Evolutionary conservation across 106 monocot genomes (phyloP).

Genomic region (Alisma plantagoaquatica): DNA sequence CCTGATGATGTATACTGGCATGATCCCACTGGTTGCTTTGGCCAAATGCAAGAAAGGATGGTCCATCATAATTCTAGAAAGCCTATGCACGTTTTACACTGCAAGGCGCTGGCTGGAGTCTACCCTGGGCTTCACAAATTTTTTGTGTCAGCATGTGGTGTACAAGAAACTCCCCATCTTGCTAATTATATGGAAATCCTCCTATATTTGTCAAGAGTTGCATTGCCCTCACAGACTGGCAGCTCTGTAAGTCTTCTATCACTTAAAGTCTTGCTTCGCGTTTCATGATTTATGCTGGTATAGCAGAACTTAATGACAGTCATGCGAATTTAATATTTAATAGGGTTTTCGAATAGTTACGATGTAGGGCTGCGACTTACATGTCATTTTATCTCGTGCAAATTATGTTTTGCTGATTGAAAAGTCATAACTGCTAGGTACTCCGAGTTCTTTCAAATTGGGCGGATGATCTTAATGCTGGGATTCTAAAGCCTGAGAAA

Average conservation of each 20-base stretch:
- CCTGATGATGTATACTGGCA: conserved; percentile 72
- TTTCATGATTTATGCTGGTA: too few species aligned
- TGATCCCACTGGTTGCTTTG: conserved; percentile 86
- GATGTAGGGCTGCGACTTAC: too few species aligned
- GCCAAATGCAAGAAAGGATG: conserved; percentile 33
- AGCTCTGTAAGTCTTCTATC: conserved; percentile 61
- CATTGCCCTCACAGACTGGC: conserved; percentile 57
- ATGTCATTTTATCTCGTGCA: too few species aligned
- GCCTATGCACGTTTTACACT: conserved; percentile 12
- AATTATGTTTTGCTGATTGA: too few species aligned
- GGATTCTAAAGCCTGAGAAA: conserved; percentile 33
- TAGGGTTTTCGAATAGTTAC: too few species aligned
- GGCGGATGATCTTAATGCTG: conserved; percentile 62
- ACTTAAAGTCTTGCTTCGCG: too few species aligned
- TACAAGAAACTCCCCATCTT: conserved; percentile 42
- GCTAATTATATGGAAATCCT: conserved; percentile 56
- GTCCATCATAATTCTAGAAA: not conserved
- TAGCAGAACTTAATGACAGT: too few species aligned
- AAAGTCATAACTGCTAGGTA: conserved; percentile 59
- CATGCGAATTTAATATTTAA: too few species aligned
- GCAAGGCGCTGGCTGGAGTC: conserved; percentile 28
- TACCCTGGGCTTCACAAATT: conserved; percentile 78
- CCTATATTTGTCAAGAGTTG: conserved; percentile 37
- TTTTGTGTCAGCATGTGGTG: conserved; percentile 71
- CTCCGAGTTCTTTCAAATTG: conserved; percentile 63